phyloP scores from a whole-genome alignment of 2,329 filamentous ascomycete genomes.

The Trichoderma gracile region DNA sequence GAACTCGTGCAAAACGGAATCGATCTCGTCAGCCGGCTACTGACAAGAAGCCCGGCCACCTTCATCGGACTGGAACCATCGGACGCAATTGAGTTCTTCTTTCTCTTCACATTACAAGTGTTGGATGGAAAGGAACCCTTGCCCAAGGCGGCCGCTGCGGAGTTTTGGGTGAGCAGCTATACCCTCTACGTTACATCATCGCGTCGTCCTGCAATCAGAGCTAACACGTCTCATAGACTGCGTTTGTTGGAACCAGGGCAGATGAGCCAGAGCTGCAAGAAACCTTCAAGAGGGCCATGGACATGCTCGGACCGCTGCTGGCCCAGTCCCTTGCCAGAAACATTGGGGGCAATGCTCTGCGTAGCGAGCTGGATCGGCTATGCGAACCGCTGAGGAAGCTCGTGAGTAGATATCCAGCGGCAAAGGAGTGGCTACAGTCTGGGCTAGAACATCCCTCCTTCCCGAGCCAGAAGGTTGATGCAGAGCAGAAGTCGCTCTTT shows the following conservation, averaged over 20 bases:
- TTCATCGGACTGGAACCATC: slow-evolving; percentile 60
- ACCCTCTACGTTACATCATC: neutral
- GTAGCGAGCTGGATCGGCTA: slow-evolving; percentile 71
- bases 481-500: slow-evolving; percentile 63
- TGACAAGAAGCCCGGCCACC: slow-evolving; percentile 61
- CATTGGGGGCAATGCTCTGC: slow-evolving; percentile 65
- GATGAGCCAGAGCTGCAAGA: slow-evolving; percentile 46
- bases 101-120: slow-evolving; percentile 70
- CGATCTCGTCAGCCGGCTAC: slow-evolving; percentile 66
- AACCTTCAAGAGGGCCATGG: slow-evolving; percentile 52
- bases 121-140: slow-evolving; percentile 71
- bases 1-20: slow-evolving; percentile 74
- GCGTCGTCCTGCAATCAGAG: neutral
- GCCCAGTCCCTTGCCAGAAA: slow-evolving; percentile 62
- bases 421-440: slow-evolving; percentile 63
- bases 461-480: slow-evolving; percentile 59
- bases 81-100: slow-evolving; percentile 63
- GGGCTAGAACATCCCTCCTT: slow-evolving; percentile 59
- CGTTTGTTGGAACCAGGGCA: slow-evolving; percentile 53
- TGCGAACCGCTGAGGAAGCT: slow-evolving; percentile 71
- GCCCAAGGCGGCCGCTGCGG: slow-evolving; percentile 70
- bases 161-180: slow-evolving; percentile 66
- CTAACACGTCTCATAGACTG: slow-evolving; percentile 43
- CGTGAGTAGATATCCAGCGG: slow-evolving; percentile 54
- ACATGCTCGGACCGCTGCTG: slow-evolving; percentile 63